These are phyloP conservation scores for Magnolia changhungtana DNA, from an alignment of 164 flowering plant species.

Conservation along the genomic window DNA sequence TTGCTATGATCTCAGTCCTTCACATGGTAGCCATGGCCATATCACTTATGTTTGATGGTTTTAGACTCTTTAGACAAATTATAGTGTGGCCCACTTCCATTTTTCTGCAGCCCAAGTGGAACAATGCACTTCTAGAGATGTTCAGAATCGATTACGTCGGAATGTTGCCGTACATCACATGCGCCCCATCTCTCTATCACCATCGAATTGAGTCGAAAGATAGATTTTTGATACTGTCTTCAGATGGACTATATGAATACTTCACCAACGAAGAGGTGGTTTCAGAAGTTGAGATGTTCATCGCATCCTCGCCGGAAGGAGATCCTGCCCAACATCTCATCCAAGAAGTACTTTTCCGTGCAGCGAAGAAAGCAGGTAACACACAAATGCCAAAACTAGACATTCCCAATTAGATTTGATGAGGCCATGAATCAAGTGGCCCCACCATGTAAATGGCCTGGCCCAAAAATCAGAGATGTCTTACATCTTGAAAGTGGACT, in stretches of 20 bases:
- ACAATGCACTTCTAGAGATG: conserved; percentile 76
- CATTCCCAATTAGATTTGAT: background rate
- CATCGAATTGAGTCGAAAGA: conserved; percentile 71
- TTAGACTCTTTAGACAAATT: background rate
- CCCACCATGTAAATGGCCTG: background rate
- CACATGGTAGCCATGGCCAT: background rate
- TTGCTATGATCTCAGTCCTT: background rate
- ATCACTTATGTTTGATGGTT: background rate
- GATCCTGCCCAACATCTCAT: conserved; percentile 96
- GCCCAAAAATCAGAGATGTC: background rate
- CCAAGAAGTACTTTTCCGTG: conserved; percentile 76
- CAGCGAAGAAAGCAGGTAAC: conserved; percentile 86
- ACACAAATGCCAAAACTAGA: background rate
- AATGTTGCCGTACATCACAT: conserved; percentile 61
- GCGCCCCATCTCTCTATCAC: conserved; percentile 68
- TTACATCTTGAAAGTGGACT: background rate
- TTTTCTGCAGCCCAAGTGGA: conserved; percentile 73
- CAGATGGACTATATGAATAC: conserved; percentile 88
- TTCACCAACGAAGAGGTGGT: conserved; percentile 92
- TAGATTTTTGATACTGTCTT: conserved; percentile 70
- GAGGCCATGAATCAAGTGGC: background rate
- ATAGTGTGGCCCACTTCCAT: background rate
- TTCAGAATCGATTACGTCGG: conserved; percentile 84
- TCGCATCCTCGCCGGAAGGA: conserved; percentile 68
- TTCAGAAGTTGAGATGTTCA: conserved; percentile 74